A percentile compares a stretch with the other conserved stretches of the same genome.
Conservation (phyloP, 805 yeast species). For the Zygosaccharomyces kombuchaensis region DNA sequence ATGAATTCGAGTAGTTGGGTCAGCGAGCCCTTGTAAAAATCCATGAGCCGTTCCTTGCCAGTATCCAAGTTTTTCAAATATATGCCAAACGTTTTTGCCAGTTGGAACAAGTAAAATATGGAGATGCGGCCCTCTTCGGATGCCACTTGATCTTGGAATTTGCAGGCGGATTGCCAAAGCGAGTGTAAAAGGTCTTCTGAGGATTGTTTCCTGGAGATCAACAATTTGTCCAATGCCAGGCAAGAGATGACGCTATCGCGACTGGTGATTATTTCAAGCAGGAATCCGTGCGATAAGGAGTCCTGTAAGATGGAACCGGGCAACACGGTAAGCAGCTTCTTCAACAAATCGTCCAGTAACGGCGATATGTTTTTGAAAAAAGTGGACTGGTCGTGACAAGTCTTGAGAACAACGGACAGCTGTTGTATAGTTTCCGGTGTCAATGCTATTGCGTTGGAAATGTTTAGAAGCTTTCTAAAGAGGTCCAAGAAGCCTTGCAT, state of each 20-base stretch:
- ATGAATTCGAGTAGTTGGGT: slow-evolving; percentile 17
- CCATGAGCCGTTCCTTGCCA: not conserved
- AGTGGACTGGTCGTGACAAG: slow-evolving; percentile 27
- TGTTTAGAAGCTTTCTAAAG: slow-evolving; percentile 25
- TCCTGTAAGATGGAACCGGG: slow-evolving; percentile 23
- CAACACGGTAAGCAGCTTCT: slow-evolving; percentile 27
- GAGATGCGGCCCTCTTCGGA: slow-evolving; percentile 12
- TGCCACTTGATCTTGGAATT: slow-evolving; percentile 15
- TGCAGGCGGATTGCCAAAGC: slow-evolving; percentile 27
- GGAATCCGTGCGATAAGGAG: slow-evolving; percentile 3
- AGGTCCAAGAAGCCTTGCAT: slow-evolving; percentile 33
- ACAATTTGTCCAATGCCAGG: slow-evolving; percentile 29
- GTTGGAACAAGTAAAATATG: slow-evolving; percentile 25
- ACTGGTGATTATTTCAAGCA: slow-evolving; percentile 15
- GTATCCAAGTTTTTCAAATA: slow-evolving; percentile 19
- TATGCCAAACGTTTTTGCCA: slow-evolving; percentile 32
- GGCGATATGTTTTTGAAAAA: slow-evolving; percentile 25
- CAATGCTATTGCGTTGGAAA: slow-evolving; percentile 23
- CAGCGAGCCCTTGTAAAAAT: slow-evolving; percentile 13
- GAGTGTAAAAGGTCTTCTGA: slow-evolving; percentile 6
- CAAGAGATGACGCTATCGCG: slow-evolving; percentile 26
- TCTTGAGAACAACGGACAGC: slow-evolving; percentile 17
- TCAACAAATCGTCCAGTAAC: slow-evolving; percentile 21
- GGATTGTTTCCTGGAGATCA: slow-evolving; percentile 9
- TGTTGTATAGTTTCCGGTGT: slow-evolving; percentile 9